Evolutionary conservation across 129 eudicot genomes (phyloP).

Genomic region (Chrysanthemum makinoi): DNA sequence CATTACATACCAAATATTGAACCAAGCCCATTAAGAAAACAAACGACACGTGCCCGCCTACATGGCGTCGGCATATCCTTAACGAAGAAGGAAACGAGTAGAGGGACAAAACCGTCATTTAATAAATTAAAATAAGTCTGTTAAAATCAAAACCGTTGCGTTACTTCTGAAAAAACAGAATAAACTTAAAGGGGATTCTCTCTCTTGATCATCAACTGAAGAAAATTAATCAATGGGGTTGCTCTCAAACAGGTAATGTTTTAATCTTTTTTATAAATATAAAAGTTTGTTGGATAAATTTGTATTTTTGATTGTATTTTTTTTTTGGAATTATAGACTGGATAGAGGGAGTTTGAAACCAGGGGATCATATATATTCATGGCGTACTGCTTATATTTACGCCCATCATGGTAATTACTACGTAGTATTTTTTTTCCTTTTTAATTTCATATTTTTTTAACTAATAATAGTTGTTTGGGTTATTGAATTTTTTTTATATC

Average conservation of each 20-base stretch:
- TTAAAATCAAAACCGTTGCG: slow-evolving; percentile 20
- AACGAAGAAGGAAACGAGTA: slow-evolving; percentile 24
- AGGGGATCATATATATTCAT: slow-evolving; percentile 93
- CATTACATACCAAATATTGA: background rate
- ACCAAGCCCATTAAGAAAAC: slow-evolving; percentile 3
- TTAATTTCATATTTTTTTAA: no score
- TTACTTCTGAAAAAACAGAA: slow-evolving; percentile 3
- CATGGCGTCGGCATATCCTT: slow-evolving; percentile 16
- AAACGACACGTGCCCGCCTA: slow-evolving; percentile 8
- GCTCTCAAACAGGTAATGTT: slow-evolving; percentile 65
- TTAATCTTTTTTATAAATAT: no score
- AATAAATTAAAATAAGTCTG: background rate
- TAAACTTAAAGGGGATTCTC: background rate
- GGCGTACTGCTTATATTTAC: slow-evolving; percentile 86
- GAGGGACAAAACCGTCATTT: slow-evolving; percentile 23
- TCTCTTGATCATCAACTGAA: slow-evolving; percentile 14
- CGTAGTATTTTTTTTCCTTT: no score
- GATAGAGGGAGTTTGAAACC: slow-evolving; percentile 62
- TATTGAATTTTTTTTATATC: background rate
- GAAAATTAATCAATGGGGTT: slow-evolving; percentile 46
- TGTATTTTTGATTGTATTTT: background rate
- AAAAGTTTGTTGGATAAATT: background rate
- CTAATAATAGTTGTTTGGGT: background rate
- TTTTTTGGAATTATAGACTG: slow-evolving; percentile 36
- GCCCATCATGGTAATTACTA: slow-evolving; percentile 75